Evolutionary conservation across 768 basidiomycete species (phyloP).

Genomic region (Tricholoma terreum): DNA sequence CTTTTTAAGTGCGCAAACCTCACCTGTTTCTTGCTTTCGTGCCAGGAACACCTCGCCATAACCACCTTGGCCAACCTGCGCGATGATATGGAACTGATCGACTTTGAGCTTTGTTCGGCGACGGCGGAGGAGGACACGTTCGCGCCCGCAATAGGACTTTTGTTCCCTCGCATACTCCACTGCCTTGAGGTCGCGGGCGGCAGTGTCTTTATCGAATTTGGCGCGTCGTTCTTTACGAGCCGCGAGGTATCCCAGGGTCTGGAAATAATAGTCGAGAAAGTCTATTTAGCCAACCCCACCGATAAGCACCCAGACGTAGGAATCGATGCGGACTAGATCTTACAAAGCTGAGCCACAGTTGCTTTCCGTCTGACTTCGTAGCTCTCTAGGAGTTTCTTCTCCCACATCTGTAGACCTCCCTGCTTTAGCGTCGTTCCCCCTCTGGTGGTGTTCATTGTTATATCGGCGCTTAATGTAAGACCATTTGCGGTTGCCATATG

Average conservation of each 20-base stretch:
- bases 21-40: slow-evolving; percentile 90
- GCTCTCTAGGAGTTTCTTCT: slow-evolving; percentile 79
- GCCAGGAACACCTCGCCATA: slow-evolving; percentile 98
- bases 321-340: slow-evolving; percentile 21
- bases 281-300: slow-evolving; percentile 42
- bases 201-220: slow-evolving; percentile 81
- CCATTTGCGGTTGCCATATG: slow-evolving; percentile 80
- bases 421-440: slow-evolving; percentile 53
- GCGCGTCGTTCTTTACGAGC: slow-evolving; percentile 80
- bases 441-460: slow-evolving; percentile 67
- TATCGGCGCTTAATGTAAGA: slow-evolving; percentile 47
- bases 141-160: slow-evolving; percentile 90
- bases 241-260: slow-evolving; percentile 85
- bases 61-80: slow-evolving; percentile 97
- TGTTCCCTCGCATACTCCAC: slow-evolving; percentile 74
- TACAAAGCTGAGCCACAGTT: slow-evolving; percentile 95
- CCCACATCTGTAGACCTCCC: slow-evolving; percentile 71
- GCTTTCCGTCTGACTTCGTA: slow-evolving; percentile 92
- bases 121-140: slow-evolving; percentile 88
- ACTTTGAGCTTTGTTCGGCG: slow-evolving; percentile 91
- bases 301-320: slow-evolving; percentile 3
- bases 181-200: slow-evolving; percentile 54
- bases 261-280: slow-evolving; percentile 99
- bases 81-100: slow-evolving; percentile 97
- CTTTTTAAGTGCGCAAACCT: slow-evolving; percentile 96